Evolutionary conservation across 305 asterid species (phyloP), one percentile per base, ranked within the genome.

Genomic region (Lippia alba): DNA sequence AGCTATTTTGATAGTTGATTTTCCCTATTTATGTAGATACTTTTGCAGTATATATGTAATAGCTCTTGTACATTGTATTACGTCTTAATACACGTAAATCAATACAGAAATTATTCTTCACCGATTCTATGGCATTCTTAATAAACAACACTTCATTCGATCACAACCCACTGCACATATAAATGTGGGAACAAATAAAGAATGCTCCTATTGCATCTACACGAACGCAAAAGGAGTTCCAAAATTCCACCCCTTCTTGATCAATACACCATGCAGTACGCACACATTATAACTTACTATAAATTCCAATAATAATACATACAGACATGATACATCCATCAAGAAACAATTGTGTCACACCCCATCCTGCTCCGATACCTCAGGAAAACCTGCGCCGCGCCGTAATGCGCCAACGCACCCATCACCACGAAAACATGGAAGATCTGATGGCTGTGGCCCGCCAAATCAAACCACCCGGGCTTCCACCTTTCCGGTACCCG

Each of bases 371-470:
- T 60, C 0, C 96, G 84, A 56, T 80, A 84, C 44, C 66, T 81
- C 55, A 88, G 62, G 79, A 94, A 91, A 17, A 88, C 72, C 56
- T 83, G 93, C 1, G 97, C 97, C n/a, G 96, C 99, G 12, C 85
- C 99, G 61, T 94, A 94, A 63, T 94, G 99, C 3, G 99, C 89
- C 79, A 94, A 61, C 10, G 99, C 97, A 30, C 99, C 99, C 82
- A 87, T 54, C 16, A 89, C 87, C 66, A 94, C 99, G 66, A 94
- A 89, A 67, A 86, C 84, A 71, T 94, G 99, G 58, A 94, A 94
- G 20, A 94, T 89, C 66, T 94, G 97, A 70, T 94, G 99, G 68
- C 99, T 91, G 24, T 94, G 99, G 5, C 99, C 99, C 0, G 97
- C 93, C 7, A 94, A 74, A 61, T 94, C 99, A 70, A 91, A 94